Base-by-base conservation (phyloP, 176 grass and related monocot species). In the Chloris gayana region DNA sequence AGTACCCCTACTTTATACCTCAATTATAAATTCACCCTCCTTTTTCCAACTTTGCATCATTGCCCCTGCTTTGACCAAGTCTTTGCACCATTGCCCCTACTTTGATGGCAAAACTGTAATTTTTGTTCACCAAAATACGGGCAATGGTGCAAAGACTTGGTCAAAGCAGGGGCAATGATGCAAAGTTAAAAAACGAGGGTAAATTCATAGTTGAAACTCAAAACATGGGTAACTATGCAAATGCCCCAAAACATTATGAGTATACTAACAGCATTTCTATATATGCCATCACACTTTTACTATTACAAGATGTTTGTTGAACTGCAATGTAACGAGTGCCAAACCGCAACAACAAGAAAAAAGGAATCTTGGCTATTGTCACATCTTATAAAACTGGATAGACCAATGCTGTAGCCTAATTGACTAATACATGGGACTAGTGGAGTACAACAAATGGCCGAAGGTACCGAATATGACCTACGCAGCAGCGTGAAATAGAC, bases 211-310 rank as follows among this genome's bases (percentile, higher is more conserved):
- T n/a, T n/a, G n/a, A n/a, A n/a, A n/a, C n/a, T n/a, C n/a, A n/a
- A n/a, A n/a, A n/a, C n/a, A n/a, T n/a, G n/a, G n/a, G n/a, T n/a
- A n/a, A n/a, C n/a, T n/a, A n/a, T n/a, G n/a, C n/a, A n/a, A n/a
- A n/a, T n/a, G n/a, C n/a, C n/a, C 22, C 56, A 72, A 6, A 37
- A 51, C 59, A 67, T 64, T 63, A 44, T 71, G 14, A 70, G 64
- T 67, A 41, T 65, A 70, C 46, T 76, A 58, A 85, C 34, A 56
- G 12, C n/a, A 33, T 72, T 35, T 78, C 31, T 37, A 15, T 32
- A 61, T 26, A 49, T 74, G 33, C 57, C 37, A 27, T 58, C 54
- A 38, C 70, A 9, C 22, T 44, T 85, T 65, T 89, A 49, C 30
- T 42, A 49, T n/a, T 32, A 59, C 10, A 69, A 69, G 18, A 67